Evolutionary conservation across 306 rosid species (phyloP), one percentile per base, ranked within the genome.

Genomic region (Elaeagnus macrophylla): DNA sequence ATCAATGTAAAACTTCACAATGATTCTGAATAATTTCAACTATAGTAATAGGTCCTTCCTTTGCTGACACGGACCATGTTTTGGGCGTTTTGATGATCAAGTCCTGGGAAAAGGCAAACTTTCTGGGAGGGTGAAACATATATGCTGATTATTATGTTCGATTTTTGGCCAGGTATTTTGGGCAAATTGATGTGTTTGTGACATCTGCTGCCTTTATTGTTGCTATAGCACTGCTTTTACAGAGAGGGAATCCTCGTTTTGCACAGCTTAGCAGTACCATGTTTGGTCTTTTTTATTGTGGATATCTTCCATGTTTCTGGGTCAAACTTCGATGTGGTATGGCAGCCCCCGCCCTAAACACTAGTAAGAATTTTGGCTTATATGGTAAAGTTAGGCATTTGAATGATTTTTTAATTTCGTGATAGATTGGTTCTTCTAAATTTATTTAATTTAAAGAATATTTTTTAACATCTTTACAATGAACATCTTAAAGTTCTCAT

Each of bases 271-370:
- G 89, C 71, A 91, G 96, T 79, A 77, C 95, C 48, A 73, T 87
- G 62, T 91, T 91, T 75, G 99, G 99, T 65, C 77, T 91, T 53
- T 82, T 91, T 77, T 91, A 91, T 59, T 84, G 91, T 52, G 96
- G 95, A 53, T 91, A 91, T 79, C 99, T 91, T 78, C 99, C 99
- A 45, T 82, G 89, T 63, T 91, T 91, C 53, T 91, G 99, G 99
- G 83, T 91, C 60, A 91, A 91, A 77, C 99, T 91, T 87, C 93
- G 99, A 60, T 91, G 96, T 69, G 89, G 96, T 51, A 66, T 91
- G 68, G 77, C 95, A n/a, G 95, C 84, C 38, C 99, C 99, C 32
- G 86, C 96, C 70, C 58, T 91, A 64, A 82, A 84, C 68, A 80
- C 99, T 53, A 61, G 97, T 84, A 73, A 72, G 81, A 48, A 49